Evolutionary conservation across 495 filamentous ascomycete species (phyloP), one percentile per base, ranked within the genome.

Genomic region (Rostrohypoxylon terebratum): DNA sequence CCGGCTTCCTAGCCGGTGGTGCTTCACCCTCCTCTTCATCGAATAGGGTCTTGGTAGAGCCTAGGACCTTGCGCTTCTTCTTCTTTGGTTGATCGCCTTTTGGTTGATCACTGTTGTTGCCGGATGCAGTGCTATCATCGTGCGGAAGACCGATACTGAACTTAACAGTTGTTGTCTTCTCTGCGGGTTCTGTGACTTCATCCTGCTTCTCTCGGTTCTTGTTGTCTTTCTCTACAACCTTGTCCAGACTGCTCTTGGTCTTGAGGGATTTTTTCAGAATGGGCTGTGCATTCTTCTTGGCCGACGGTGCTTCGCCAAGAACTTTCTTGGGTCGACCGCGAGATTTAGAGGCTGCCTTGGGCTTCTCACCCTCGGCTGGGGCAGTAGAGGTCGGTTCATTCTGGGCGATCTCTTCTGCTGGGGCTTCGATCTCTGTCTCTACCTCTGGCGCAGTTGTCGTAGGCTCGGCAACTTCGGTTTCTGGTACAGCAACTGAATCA

Each of bases 1-100:
- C 78, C 25, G 80, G 82, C 74, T 81, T 76, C 66, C 73, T 79
- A 38, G 64, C 48, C 28, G 57, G 79, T 71, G 51, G 66, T 51
- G 78, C 78, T 62, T 89, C 87, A 0, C 83, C 89, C 2, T 92
- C 93, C 11, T 93, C 93, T 1, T 91, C 93, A 51, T 94, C 92
- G 73, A 96, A 92, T 16, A 96, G 70, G 28, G 86, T 92, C 77
- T 88, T 91, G 18, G 82, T 83, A 11, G 89, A 88, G 13, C 93
- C 87, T 1, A 90, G 72, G 20, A 86, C 66, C 78, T 93, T 96
- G 44, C 91, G 86, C 82, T 92, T 94, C 83, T 91, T 94, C 69
- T 87, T 86, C 82, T 89, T 91, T 1, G 82, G 81, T 63, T 83
- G 84, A 7, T 79, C 80, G 63, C 75, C 69, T 14, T 69, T 77